phyloP scores from a whole-genome alignment of 2,329 filamentous ascomycete genomes.

The Orbilia brochopaga region DNA sequence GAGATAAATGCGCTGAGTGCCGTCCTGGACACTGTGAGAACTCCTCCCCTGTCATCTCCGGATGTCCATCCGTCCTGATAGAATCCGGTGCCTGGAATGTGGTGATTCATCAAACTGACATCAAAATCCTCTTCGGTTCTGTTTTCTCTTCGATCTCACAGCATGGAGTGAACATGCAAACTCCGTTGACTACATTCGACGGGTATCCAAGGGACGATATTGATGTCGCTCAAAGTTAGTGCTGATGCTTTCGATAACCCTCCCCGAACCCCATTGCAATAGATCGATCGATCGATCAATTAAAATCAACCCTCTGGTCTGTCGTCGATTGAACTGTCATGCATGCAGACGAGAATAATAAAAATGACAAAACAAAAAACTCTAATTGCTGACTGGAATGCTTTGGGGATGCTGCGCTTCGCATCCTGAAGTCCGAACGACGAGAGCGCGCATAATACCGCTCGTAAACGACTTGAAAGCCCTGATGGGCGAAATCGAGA shows the following conservation, averaged over 20 bases:
- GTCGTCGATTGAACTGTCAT: too few relatives aligned
- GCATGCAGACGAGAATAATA: constrained; percentile 32
- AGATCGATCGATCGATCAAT: too few relatives aligned
- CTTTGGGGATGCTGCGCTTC: background rate
- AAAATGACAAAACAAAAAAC: background rate
- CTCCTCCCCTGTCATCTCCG: constrained; percentile 19
- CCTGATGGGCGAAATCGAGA: constrained; percentile 82
- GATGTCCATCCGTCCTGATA: constrained; percentile 13
- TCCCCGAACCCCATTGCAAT: background rate
- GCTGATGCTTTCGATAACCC: constrained; percentile 11
- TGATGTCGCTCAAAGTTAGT: constrained; percentile 87
- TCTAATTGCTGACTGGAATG: constrained; percentile 43
- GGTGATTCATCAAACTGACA: constrained; percentile 12
- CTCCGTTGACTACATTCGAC: constrained; percentile 81
- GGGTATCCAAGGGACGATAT: constrained; percentile 92
- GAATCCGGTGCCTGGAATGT: constrained; percentile 5
- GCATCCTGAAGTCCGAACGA: constrained; percentile 76
- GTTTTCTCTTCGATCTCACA: constrained; percentile 59
- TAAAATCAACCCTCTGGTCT: too few relatives aligned
- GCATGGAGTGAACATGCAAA: constrained; percentile 94
- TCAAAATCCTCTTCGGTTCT: too few relatives aligned
- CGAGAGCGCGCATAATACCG: constrained; percentile 83
- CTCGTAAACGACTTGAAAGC: constrained; percentile 93
- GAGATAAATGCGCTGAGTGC: constrained; percentile 83
- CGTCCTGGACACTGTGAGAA: constrained; percentile 82